Conservation (phyloP, 306 rosid species). For the Pyrus betulifolia region DNA sequence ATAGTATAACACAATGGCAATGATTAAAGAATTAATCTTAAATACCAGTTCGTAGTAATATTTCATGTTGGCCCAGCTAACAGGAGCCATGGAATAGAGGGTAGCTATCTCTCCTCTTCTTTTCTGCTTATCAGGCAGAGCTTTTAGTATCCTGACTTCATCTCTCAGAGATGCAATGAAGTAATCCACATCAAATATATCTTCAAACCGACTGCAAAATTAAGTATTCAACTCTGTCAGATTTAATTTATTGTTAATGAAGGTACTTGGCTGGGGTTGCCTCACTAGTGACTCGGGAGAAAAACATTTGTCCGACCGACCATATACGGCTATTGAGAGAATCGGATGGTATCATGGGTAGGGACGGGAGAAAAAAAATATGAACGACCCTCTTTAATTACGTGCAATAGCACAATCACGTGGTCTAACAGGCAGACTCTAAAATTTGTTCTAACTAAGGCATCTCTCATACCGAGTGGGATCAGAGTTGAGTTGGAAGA, state of each 20-base stretch:
- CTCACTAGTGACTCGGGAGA: too few species aligned
- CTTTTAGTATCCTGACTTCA: conserved; percentile 58
- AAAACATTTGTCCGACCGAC: too few species aligned
- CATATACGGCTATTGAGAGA: too few species aligned
- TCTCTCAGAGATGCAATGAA: conserved; percentile 67
- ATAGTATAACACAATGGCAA: background rate
- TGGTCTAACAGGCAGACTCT: too few species aligned
- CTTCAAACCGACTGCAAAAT: conserved; percentile 67
- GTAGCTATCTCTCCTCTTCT: conserved; percentile 34
- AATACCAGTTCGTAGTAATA: conserved; percentile 56
- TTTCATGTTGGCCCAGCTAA: conserved; percentile 69
- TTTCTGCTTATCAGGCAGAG: conserved; percentile 50
- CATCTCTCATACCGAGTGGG: too few species aligned
- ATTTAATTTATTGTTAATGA: background rate
- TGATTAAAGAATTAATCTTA: background rate
- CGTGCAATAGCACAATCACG: too few species aligned
- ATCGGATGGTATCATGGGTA: too few species aligned
- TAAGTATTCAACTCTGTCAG: background rate
- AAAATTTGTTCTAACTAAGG: too few species aligned
- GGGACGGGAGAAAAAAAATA: too few species aligned
- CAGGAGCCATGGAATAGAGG: conserved; percentile 50
- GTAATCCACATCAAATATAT: conserved; percentile 69
- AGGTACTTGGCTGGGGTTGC: background rate
- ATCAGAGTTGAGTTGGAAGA: too few species aligned
- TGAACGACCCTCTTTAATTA: too few species aligned